Base-by-base conservation (phyloP, 2,329 filamentous ascomycete species). In the Colletotrichum cuscutae region DNA sequence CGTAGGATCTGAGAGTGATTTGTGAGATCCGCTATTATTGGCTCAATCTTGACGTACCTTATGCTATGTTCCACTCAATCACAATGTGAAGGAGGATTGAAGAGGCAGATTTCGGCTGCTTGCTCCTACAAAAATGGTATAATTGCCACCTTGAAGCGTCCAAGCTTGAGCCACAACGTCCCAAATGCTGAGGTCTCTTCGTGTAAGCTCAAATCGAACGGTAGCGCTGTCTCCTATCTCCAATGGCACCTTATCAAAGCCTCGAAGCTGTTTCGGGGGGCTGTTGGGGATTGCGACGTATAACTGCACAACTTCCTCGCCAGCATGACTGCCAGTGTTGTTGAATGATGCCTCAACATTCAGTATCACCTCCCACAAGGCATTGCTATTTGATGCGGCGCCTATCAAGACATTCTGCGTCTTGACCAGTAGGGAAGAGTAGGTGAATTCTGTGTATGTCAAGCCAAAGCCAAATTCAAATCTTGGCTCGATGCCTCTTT, bases 101-200 rank as follows among this genome's bases (percentile, higher is more conserved):
- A 88, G 78, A 24, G 83, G 83, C 73, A 89, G 74, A 49, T 84
- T 78, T 37, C 85, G 80, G 74, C 86, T 88, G 73, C 86, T 89
- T 1, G 81, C 82, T 0, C 88, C 88, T 1, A 89, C 84, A 61
- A 78, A 84, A 8, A 89, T 72, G 5, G 73, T 75, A 71, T 88
- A 88, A 11, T 79, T 77, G 0, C 87, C 87, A 22, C 78, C 80
- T 66, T 83, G 84, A 62, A 91, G 77, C 57, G 84, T 82, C 92
- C 92, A 94, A 77, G 88, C 87, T 81, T 93, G 90, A 37, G 84
- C 84, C 1, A 79, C 81, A 4, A 88, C 85, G 78, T 93, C 89
- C 92, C 92, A 94, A 28, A 90, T 85, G 79, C 91, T 93, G 66
- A 94, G 76, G 77, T 94, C 91, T 72, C 91, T 86, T 56, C 92